Conservation (phyloP, 1,139 yeast species). For the Suhomyces bolitotheri region DNA sequence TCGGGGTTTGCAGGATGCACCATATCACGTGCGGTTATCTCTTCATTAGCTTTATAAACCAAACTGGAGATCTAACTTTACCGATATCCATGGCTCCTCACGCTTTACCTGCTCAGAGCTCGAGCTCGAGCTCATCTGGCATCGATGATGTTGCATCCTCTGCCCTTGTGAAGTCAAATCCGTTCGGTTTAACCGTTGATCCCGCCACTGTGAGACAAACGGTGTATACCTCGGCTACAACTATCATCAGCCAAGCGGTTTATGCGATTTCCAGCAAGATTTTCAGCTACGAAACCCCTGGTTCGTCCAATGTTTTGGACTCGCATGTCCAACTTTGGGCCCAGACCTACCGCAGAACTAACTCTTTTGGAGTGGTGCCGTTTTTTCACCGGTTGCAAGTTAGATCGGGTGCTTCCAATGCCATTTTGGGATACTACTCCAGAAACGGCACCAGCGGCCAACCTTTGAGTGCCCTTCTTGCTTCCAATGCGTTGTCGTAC, state of each 20-base stretch:
- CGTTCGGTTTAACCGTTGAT: constrained; percentile 62
- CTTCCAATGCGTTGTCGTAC: constrained; percentile 66
- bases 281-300: constrained; percentile 70
- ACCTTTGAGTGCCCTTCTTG: constrained; percentile 57
- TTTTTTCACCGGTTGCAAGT: constrained; percentile 64
- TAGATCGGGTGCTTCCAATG: constrained; percentile 81
- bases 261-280: constrained; percentile 63
- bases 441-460: constrained; percentile 41
- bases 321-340: constrained; percentile 64
- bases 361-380: constrained; percentile 59
- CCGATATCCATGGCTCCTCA: constrained; percentile 13
- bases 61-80: neutral
- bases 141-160: neutral
- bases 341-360: constrained; percentile 47
- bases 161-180: constrained; percentile 29
- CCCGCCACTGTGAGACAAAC: constrained; percentile 53
- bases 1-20: constrained; percentile 2
- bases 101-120: constrained; percentile 10
- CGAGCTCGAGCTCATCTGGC: constrained; percentile 1
- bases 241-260: constrained; percentile 63
- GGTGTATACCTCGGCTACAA: constrained; percentile 60
- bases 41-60: neutral
- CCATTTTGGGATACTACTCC: constrained; percentile 70
- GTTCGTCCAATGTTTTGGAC: constrained; percentile 62
- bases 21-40: constrained; percentile 13